phyloP scores from a whole-genome alignment of 352 stramenopile species.

The Lagenidium giganteum region DNA sequence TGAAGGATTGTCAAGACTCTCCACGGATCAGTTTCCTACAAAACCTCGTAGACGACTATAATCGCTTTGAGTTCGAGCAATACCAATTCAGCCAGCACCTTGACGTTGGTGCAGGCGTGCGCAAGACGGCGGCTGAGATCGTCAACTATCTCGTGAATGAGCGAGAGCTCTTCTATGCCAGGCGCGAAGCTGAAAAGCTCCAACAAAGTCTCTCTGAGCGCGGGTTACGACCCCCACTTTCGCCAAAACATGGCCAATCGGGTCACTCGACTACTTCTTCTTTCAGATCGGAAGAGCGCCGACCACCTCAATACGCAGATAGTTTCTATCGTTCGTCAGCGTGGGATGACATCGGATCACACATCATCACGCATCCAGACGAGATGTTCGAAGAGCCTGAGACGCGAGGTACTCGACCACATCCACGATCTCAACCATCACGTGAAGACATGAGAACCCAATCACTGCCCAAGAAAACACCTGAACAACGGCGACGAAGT shows the following conservation, averaged over 20 bases:
- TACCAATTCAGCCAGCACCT: slow-evolving; percentile 72
- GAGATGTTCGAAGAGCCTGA: slow-evolving; percentile 17
- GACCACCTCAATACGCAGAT: slow-evolving; percentile 30
- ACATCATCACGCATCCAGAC: slow-evolving; percentile 41
- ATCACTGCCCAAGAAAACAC: not conserved
- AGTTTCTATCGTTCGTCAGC: slow-evolving; percentile 9
- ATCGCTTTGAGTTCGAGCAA: slow-evolving; percentile 67
- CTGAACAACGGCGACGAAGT: no score
- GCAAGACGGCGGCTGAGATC: slow-evolving; percentile 54
- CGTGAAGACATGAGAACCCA: no score
- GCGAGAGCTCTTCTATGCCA: slow-evolving; percentile 34
- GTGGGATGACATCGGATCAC: slow-evolving; percentile 29
- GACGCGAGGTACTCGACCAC: not conserved
- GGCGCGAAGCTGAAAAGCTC: slow-evolving; percentile 41
- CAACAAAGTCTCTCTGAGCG: slow-evolving; percentile 48
- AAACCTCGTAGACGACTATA: slow-evolving; percentile 51
- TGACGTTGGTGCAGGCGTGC: slow-evolving; percentile 55
- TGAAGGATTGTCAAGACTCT: slow-evolving; percentile 49
- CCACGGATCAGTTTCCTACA: slow-evolving; percentile 37
- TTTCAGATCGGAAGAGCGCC: not conserved
- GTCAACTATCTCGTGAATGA: slow-evolving; percentile 42
- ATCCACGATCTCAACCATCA: no score
- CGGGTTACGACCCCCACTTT: slow-evolving; percentile 32
- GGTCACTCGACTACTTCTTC: no score
- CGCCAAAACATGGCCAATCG: no score